Base-by-base conservation (phyloP, 1,139 yeast species). In the Lodderomyces elongisporus region DNA sequence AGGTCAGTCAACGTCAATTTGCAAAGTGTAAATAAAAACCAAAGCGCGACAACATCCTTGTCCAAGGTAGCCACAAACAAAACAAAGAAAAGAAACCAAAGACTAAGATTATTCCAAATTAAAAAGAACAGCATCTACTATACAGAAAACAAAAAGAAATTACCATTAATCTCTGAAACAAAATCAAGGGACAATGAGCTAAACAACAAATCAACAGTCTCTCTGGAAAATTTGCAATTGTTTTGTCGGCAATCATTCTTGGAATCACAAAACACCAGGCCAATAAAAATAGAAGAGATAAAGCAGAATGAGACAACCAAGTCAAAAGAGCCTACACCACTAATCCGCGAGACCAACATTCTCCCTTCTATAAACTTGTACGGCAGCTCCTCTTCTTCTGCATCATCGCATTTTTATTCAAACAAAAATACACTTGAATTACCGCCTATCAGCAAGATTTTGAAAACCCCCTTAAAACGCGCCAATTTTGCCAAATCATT, bases 401-500 rank as follows among this genome's bases (percentile, higher is more conserved):
- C 42, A 29, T 30, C 40, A 22, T 29, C 38, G 4, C 5, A 14
- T 17, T 24, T 24, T 24, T 7, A 3, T 22, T 14, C 25, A 18
- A 17, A 14, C 25, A 21, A 12, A 26, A 21, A 29, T 23, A 28
- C 6, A 36, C 39, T 15, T 33, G 33, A 28, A 52, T 24, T 63
- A 34, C 74, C 74, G 17, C 54, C 72, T 17, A 67, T 68, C 35
- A 63, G 62, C 42, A 67, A 65, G 42, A 67, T 68, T 33, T 59
- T 68, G 46, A 66, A 66, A 40, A 68, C 74, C 2, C 74, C 74
- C 21, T 60, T 66, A 42, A 58, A 63, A 47, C 52, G 54, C 40
- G 51, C 64, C 27, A 52, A 48, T 35, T 53, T 61, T 12, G 48
- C 56, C 22, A 48, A 56, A 41, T 46, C 32, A 38, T 47, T 34